phyloP scores from a whole-genome alignment of 164 flowering plant genomes.

The Brasenia schreberi region DNA sequence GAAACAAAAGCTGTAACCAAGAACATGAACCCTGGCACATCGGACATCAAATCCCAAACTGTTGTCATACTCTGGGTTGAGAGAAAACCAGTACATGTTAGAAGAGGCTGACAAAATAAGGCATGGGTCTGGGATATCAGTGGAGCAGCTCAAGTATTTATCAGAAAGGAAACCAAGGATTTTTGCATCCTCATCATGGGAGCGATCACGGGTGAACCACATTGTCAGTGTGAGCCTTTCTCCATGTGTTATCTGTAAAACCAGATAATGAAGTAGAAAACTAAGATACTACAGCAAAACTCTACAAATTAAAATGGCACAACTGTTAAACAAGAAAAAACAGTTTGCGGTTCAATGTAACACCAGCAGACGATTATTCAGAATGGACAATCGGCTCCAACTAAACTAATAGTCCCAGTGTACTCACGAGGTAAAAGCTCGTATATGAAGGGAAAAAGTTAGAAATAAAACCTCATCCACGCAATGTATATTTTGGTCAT shows the following conservation, averaged over 20 bases:
- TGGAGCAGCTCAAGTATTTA: slow-evolving; percentile 4
- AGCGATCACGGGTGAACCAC: slow-evolving; percentile 76
- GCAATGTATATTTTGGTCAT: slow-evolving; percentile 73
- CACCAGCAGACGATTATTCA: too few species aligned
- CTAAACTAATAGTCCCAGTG: background rate
- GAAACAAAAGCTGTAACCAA: slow-evolving; percentile 42
- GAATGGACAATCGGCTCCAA: too few species aligned
- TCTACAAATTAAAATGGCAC: background rate
- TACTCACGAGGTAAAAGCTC: background rate
- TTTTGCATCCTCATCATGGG: slow-evolving; percentile 82
- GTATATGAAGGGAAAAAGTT: background rate
- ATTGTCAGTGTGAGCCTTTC: slow-evolving; percentile 83
- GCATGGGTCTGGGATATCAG: slow-evolving; percentile 13
- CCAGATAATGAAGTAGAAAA: background rate
- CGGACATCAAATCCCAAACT: slow-evolving; percentile 56
- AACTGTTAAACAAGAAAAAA: too few species aligned
- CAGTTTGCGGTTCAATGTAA: too few species aligned
- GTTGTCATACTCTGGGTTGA: slow-evolving; percentile 17
- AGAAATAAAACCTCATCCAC: slow-evolving; percentile 75
- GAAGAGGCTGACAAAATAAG: slow-evolving; percentile 61
- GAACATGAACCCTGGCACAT: slow-evolving; percentile 55
- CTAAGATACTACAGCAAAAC: background rate
- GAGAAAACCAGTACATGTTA: slow-evolving; percentile 89
- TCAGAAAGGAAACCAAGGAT: slow-evolving; percentile 50
- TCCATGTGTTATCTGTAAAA: slow-evolving; percentile 55